Conservation (phyloP, 2,329 filamentous ascomycete genomes). For the Iodosphaeria phyllophila region DNA sequence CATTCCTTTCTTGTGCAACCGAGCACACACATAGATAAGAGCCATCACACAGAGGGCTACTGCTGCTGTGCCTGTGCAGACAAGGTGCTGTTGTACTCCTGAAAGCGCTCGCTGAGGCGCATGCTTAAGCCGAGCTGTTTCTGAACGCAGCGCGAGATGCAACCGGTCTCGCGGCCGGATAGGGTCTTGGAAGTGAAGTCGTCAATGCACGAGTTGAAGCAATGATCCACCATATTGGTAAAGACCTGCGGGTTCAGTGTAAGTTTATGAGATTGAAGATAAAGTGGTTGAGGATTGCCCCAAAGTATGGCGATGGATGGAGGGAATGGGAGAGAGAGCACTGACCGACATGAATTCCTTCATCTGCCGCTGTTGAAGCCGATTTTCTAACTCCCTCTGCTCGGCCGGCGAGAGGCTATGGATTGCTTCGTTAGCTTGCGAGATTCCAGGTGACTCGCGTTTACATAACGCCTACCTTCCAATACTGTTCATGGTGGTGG, state of each 20-base stretch:
- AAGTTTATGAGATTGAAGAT: background rate
- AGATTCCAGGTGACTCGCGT: too few species aligned
- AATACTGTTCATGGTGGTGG: background rate
- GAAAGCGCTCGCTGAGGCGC: slow-evolving; percentile 80
- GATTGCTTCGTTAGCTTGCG: slow-evolving; percentile 1
- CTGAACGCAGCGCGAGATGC: slow-evolving; percentile 85
- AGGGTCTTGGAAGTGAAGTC: slow-evolving; percentile 98
- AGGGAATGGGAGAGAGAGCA: slow-evolving; percentile 7
- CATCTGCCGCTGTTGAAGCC: slow-evolving; percentile 96
- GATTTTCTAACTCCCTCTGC: slow-evolving; percentile 81
- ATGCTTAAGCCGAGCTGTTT: slow-evolving; percentile 90
- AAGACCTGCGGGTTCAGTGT: slow-evolving; percentile 33
- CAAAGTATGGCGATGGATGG: slow-evolving; percentile 4
- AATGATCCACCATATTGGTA: slow-evolving; percentile 59
- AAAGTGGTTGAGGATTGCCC: slow-evolving; percentile 14
- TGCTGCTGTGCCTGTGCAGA: slow-evolving; percentile 31
- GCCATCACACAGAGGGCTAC: too few species aligned
- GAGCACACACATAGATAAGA: too few species aligned
- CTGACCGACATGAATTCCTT: slow-evolving; percentile 96
- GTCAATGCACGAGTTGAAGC: slow-evolving; percentile 93
- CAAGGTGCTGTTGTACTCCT: slow-evolving; percentile 46
- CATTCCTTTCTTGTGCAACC: too few species aligned
- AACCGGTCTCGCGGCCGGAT: slow-evolving; percentile 71
- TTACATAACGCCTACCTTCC: too few species aligned
- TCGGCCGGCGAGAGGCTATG: slow-evolving; percentile 51